Conservation (phyloP, 1,139 yeast species). For the Blastobotrys persicus region DNA sequence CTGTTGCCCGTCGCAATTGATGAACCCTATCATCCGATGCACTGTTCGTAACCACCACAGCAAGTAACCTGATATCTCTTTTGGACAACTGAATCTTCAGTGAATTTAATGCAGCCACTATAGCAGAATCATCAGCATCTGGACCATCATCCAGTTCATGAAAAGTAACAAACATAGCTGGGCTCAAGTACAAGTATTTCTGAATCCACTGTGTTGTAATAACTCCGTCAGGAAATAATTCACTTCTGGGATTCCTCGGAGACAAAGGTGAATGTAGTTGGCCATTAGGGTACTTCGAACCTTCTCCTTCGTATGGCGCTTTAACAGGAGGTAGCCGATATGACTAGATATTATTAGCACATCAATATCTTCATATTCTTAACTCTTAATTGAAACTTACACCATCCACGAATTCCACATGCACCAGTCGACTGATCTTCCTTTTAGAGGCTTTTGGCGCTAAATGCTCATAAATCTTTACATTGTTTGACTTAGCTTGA, state of each 20-base stretch:
- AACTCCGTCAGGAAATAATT: constrained; percentile 44
- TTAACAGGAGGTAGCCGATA: constrained; percentile 9
- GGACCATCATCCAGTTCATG: constrained; percentile 39
- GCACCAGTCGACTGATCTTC: constrained; percentile 25
- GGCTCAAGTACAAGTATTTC: constrained; percentile 46
- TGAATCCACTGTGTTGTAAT: constrained; percentile 49
- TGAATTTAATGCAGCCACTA: constrained; percentile 1
- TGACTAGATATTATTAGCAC: constrained; percentile 10
- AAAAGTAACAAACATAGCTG: constrained; percentile 44
- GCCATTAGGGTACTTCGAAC: constrained; percentile 31
- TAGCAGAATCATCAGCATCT: constrained; percentile 30
- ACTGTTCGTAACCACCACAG: constrained; percentile 35
- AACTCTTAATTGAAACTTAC: constrained; percentile 4
- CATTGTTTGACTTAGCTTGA: constrained; percentile 22
- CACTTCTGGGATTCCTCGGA: constrained; percentile 42
- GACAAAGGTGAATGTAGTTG: constrained; percentile 40
- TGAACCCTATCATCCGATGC: constrained; percentile 41
- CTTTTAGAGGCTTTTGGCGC: constrained; percentile 23
- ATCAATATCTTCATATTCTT: constrained; percentile 8
- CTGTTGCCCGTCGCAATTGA: constrained; percentile 42
- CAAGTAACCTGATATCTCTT: constrained; percentile 37
- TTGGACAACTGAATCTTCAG: constrained; percentile 37
- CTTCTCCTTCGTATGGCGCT: neutral
- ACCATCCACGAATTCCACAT: constrained; percentile 26
- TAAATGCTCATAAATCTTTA: constrained; percentile 23